Percentiles rank a stretch among this genome's conserved stretches.
These are phyloP conservation scores for Exutisphaerella laricina DNA, from an alignment of 2,329 filamentous ascomycete genomes.

Conservation along the genomic window DNA sequence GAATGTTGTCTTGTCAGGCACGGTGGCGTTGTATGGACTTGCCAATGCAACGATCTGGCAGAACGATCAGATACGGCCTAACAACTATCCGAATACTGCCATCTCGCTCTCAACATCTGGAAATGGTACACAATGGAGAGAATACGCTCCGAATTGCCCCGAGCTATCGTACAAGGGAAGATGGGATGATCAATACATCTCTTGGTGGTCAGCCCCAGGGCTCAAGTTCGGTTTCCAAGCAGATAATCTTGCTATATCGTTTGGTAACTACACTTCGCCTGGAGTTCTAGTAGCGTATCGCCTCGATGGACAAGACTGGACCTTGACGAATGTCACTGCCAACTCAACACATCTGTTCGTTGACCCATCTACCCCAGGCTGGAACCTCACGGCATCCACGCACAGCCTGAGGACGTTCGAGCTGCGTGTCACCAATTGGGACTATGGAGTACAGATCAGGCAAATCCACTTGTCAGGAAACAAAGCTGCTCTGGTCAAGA, in stretches of 20 bases:
- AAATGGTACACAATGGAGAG: conserved; percentile 38
- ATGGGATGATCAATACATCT: conserved; percentile 57
- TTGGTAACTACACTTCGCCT: conserved; percentile 48
- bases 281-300: conserved; percentile 53
- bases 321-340: conserved; percentile 55
- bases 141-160: conserved; percentile 47
- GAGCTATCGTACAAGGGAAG: conserved; percentile 58
- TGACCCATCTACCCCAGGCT: conserved; percentile 41
- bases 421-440: conserved; percentile 58
- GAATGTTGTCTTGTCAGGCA: no score
- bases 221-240: conserved; percentile 54
- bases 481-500: conserved; percentile 41
- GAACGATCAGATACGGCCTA: conserved; percentile 39
- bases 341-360: conserved; percentile 53
- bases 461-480: conserved; percentile 46
- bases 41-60: conserved; percentile 37
- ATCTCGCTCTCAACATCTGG: conserved; percentile 27
- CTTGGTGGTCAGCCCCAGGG: conserved; percentile 47
- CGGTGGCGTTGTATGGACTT: no score
- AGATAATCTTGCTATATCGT: conserved; percentile 48
- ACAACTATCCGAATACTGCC: conserved; percentile 38
- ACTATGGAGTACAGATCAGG: conserved; percentile 53
- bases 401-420: conserved; percentile 49
- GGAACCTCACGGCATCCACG: conserved; percentile 39
- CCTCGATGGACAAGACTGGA: conserved; percentile 55